Evolutionary conservation across 2,329 filamentous ascomycete genomes (phyloP), one percentile per base, ranked within the genome.

Genomic region (Pseudomassariella vexata): DNA sequence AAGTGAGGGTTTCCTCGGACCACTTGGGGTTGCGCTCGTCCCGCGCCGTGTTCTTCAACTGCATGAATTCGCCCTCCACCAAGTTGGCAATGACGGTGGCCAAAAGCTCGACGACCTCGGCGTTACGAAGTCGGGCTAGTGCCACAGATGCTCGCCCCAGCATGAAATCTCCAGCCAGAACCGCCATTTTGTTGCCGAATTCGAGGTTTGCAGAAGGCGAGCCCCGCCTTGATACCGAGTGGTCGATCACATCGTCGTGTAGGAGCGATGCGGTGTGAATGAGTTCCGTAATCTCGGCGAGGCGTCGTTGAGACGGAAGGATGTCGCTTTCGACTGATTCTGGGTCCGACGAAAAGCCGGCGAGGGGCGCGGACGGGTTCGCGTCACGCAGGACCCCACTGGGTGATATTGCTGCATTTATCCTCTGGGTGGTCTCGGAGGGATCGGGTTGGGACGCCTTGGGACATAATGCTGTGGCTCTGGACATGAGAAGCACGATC

Each of bases 151-250:
- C 92, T 31, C 92, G 76, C 4, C 90, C 90, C 2, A 98, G 73
- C 26, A 98, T 66, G 53, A 98, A 98, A 56, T 98, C 92, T n/a
- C 92, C 92, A 0, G 92, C 92, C 44, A 98, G 64, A 3, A 98
- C 90, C 10, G 92, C 90, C 90, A 98, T 96, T 62, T 98, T 98
- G 68, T 98, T 98, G 42, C 92, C 92, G 50, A 96, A 96, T 50
- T 89, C 85, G 40, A 92, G 75, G 57, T 98, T 98, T 19, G 92
- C 92, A 2, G 86, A 94, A 6, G 86, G 83, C 3, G 79, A 78
- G 19, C 86, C 85, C 38, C 92, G 84, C 34, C 92, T 79, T 9
- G 88, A 83, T 24, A 85, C 71, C 1, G 89, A 94, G 56, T 90
- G 85, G 56, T 98, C 92, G 53, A 98, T 95, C 19, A 98, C 92